Conservation (phyloP, 225 moss, liverwort and hornwort species). For the Neckera pumila region DNA sequence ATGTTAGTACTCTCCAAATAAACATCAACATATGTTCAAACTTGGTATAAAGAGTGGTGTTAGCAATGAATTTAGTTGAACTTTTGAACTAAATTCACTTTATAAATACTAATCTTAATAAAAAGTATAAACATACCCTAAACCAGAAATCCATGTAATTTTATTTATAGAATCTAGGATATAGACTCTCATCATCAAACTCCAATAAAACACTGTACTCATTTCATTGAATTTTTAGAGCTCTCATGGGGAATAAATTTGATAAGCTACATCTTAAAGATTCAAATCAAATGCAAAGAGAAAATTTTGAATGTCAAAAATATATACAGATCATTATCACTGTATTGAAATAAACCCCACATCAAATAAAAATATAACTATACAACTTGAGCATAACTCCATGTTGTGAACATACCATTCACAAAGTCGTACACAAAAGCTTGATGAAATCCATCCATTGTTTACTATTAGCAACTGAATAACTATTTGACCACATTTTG, state of each 20-base stretch:
- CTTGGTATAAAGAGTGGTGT: rapidly evolving
- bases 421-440: not conserved
- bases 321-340: too few species aligned
- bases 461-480: not conserved
- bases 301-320: not conserved
- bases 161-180: too few species aligned
- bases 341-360: not conserved
- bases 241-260: too few species aligned
- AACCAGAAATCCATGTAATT: too few species aligned
- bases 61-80: not conserved
- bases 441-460: not conserved
- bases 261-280: not conserved
- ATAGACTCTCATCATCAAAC: not conserved
- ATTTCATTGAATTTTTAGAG: not conserved
- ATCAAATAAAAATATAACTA: too few species aligned
- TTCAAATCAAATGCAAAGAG: not conserved
- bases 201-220: not conserved
- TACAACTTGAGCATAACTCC: not conserved
- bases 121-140: not conserved
- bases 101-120: not conserved
- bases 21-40: not conserved
- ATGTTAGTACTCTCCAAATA: not conserved
- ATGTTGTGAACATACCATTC: too few species aligned
- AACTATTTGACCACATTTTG: not conserved
- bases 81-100: not conserved